Percentiles rank a stretch among this genome's conserved stretches.
Evolutionary conservation across 768 basidiomycete species (phyloP).

Genomic region (Calocybe gangraenosa): DNA sequence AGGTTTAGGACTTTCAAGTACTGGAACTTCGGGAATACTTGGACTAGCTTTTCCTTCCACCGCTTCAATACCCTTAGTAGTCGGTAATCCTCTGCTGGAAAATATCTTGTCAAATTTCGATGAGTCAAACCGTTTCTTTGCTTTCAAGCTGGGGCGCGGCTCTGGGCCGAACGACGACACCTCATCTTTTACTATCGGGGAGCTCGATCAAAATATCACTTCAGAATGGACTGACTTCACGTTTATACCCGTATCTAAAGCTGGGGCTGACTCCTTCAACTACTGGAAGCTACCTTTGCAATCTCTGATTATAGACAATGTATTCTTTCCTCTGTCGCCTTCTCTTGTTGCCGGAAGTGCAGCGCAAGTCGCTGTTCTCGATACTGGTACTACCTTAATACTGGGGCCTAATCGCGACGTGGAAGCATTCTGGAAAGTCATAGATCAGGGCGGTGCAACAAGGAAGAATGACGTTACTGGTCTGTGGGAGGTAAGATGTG

Average conservation of each 20-base stretch:
- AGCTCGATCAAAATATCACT: conserved; percentile 34
- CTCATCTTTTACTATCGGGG: conserved; percentile 51
- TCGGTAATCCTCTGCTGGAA: conserved; percentile 42
- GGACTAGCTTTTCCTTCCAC: conserved; percentile 48
- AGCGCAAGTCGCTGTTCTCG: conserved; percentile 52
- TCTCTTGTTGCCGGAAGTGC: conserved; percentile 31
- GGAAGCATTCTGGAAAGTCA: conserved; percentile 43
- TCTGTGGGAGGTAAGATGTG: conserved; percentile 49
- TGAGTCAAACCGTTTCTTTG: conserved; percentile 42
- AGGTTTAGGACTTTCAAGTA: conserved; percentile 38
- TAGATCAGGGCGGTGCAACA: conserved; percentile 34
- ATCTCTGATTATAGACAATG: conserved; percentile 39
- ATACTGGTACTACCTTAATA: conserved; percentile 58
- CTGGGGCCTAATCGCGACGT: conserved; percentile 52
- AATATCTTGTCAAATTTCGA: conserved; percentile 42
- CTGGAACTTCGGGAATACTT: conserved; percentile 33
- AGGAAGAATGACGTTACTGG: conserved; percentile 29
- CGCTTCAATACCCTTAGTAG: conserved; percentile 38
- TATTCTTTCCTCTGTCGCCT: conserved; percentile 33
- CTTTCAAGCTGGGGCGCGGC: conserved; percentile 42
- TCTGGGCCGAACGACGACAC: conserved; percentile 16
- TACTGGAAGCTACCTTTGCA: conserved; percentile 57
- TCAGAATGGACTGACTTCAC: conserved; percentile 28
- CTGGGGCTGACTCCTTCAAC: conserved; percentile 34
- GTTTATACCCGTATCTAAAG: conserved; percentile 36